These are phyloP conservation scores for Starmera pachycereana DNA, from an alignment of 805 yeast genomes.

Conservation along the genomic window DNA sequence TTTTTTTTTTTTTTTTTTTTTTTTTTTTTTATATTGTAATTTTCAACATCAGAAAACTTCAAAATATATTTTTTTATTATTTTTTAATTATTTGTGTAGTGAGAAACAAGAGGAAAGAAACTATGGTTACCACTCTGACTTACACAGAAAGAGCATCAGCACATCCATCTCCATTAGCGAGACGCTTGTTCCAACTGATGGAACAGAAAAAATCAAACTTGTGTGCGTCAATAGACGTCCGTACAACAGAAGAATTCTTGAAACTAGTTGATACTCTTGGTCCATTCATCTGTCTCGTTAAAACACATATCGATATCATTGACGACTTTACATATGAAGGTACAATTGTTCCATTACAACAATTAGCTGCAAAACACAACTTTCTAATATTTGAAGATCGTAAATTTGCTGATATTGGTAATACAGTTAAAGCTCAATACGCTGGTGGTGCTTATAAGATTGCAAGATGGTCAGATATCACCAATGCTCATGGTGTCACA, in stretches of 20 bases:
- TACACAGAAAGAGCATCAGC: constrained; percentile 60
- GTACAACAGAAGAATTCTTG: constrained; percentile 67
- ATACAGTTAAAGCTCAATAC: constrained; percentile 92
- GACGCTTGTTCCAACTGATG: constrained; percentile 63
- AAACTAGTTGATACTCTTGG: constrained; percentile 69
- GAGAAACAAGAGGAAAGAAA: neutral
- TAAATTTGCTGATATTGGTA: constrained; percentile 97
- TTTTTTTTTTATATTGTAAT: too few species aligned
- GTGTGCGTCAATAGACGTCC: constrained; percentile 92
- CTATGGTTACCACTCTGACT: constrained; percentile 22
- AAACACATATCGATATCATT: constrained; percentile 90
- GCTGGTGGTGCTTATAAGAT: constrained; percentile 82
- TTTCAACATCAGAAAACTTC: constrained; percentile 1
- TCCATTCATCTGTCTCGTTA: constrained; percentile 83
- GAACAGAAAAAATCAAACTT: constrained; percentile 73
- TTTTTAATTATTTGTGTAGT: neutral
- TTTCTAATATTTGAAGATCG: constrained; percentile 94
- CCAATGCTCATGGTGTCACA: constrained; percentile 96
- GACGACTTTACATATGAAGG: constrained; percentile 79
- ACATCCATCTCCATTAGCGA: constrained; percentile 75
- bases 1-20: neutral
- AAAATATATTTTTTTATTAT: neutral
- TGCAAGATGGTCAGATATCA: constrained; percentile 92
- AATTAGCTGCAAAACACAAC: constrained; percentile 67
- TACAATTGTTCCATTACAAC: constrained; percentile 67